Conservation (phyloP, 768 basidiomycete species). For the Fistulinella prunicolor region DNA sequence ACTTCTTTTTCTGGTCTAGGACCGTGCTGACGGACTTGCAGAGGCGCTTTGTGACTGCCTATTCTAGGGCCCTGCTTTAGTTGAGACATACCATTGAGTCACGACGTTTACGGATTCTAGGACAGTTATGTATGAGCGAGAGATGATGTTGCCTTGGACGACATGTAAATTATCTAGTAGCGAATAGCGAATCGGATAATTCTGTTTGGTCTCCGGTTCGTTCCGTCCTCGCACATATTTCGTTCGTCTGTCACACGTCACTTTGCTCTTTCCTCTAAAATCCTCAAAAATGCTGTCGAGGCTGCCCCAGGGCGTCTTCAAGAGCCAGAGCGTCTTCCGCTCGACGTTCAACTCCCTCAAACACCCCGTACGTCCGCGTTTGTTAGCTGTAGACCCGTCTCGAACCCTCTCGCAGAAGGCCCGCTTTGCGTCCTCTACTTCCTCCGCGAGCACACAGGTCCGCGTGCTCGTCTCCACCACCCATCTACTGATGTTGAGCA, state of each 20-base stretch:
- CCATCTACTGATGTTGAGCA: neutral
- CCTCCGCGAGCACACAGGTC: constrained; percentile 63
- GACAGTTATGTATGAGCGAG: constrained; percentile 19
- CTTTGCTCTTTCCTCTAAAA: constrained; percentile 42
- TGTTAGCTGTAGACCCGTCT: constrained; percentile 14
- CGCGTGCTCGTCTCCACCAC: constrained; percentile 19
- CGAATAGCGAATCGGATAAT: constrained; percentile 10
- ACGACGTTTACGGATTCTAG: constrained; percentile 8
- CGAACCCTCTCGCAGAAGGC: constrained; percentile 39
- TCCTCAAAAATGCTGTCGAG: constrained; percentile 76
- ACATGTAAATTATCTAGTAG: constrained; percentile 30
- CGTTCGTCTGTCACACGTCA: constrained; percentile 41
- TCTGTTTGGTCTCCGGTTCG: constrained; percentile 44
- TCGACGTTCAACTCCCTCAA: constrained; percentile 39
- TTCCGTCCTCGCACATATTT: constrained; percentile 39
- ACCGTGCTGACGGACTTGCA: constrained; percentile 32
- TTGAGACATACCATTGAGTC: constrained; percentile 17
- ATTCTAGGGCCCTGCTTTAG: constrained; percentile 34
- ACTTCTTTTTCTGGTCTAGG: constrained; percentile 17
- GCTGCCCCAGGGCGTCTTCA: constrained; percentile 73
- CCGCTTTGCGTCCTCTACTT: constrained; percentile 69
- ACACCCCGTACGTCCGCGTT: constrained; percentile 39
- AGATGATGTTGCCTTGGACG: constrained; percentile 3
- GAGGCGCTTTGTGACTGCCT: constrained; percentile 73
- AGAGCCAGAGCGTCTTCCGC: constrained; percentile 48